Percentiles rank a stretch among this genome's conserved stretches.
Conservation (phyloP, 169 alveolate species). For the Eimeria acervulina region DNA sequence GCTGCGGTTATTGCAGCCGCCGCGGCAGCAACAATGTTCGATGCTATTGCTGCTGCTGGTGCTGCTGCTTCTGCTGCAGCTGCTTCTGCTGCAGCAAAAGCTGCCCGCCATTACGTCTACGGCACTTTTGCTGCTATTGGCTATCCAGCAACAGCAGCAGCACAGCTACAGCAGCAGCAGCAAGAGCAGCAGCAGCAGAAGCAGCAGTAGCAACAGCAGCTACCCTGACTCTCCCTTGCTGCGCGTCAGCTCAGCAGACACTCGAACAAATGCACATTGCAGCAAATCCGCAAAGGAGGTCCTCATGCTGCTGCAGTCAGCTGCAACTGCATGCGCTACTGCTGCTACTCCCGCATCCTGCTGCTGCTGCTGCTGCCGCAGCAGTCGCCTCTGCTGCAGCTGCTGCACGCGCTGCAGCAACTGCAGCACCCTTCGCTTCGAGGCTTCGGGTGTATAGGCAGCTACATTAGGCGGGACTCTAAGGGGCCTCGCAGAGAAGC, state of each 20-base stretch:
- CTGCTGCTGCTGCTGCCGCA: constrained; percentile 62
- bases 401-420: background rate
- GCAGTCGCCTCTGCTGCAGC: background rate
- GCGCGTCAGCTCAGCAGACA: background rate
- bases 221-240: background rate
- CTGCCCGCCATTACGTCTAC: background rate
- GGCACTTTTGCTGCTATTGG: background rate
- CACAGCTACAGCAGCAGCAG: background rate
- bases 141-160: background rate
- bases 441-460: constrained; percentile 47
- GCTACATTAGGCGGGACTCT: constrained; percentile 46
- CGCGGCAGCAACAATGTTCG: background rate
- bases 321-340: constrained; percentile 34
- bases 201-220: background rate
- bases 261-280: constrained; percentile 11
- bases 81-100: constrained; percentile 25
- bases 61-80: constrained; percentile 42
- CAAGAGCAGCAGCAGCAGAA: constrained; percentile 2
- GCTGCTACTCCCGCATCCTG: constrained; percentile 59
- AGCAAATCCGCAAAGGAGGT: constrained; percentile 46
- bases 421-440: constrained; percentile 50
- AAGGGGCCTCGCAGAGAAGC: constrained; percentile 26
- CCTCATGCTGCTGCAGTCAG: constrained; percentile 58
- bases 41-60: background rate
- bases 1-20: background rate